Percentiles rank a stretch among this genome's conserved stretches.
Evolutionary conservation across 768 basidiomycete species (phyloP).

Genomic region (Tubosaeta sp.): DNA sequence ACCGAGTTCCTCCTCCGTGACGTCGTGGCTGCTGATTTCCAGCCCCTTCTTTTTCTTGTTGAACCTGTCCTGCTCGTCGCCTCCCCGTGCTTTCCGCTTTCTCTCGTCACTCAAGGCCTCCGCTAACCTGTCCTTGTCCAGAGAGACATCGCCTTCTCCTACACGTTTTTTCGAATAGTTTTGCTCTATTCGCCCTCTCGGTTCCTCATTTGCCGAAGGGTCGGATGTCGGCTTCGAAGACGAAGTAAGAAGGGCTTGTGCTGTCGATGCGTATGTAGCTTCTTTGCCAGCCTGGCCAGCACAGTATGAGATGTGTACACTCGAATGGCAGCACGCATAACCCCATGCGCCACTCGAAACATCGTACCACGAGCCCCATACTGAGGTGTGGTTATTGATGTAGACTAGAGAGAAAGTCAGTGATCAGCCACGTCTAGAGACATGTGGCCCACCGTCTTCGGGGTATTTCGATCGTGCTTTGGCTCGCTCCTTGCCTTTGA

Average conservation of each 20-base stretch:
- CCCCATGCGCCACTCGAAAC: constrained; percentile 74
- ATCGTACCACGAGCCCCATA: constrained; percentile 99
- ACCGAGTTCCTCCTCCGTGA: constrained; percentile 88
- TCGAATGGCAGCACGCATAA: constrained; percentile 91
- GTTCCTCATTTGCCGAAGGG: constrained; percentile 24
- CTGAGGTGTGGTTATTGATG: constrained; percentile 87
- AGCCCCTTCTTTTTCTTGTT: constrained; percentile 58
- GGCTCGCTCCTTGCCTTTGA: constrained; percentile 87
- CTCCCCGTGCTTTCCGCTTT: constrained; percentile 66
- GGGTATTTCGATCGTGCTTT: constrained; percentile 91
- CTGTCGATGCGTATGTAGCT: constrained; percentile 72
- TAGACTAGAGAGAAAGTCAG: constrained; percentile 48
- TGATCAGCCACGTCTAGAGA: not conserved
- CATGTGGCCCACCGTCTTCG: constrained; percentile 73
- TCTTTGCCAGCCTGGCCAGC: constrained; percentile 82
- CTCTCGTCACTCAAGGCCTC: constrained; percentile 73
- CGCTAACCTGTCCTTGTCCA: constrained; percentile 67
- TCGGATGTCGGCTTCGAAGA: constrained; percentile 26
- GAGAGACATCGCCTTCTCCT: constrained; percentile 75
- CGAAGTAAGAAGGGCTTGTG: constrained; percentile 57
- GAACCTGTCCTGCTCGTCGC: constrained; percentile 48
- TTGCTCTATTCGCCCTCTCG: constrained; percentile 49
- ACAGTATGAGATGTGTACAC: constrained; percentile 84
- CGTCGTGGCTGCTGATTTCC: constrained; percentile 61
- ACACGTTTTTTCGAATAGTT: constrained; percentile 75